Evolutionary conservation across 345 rosid species (phyloP).

Genomic region (Iberis pinnata): DNA sequence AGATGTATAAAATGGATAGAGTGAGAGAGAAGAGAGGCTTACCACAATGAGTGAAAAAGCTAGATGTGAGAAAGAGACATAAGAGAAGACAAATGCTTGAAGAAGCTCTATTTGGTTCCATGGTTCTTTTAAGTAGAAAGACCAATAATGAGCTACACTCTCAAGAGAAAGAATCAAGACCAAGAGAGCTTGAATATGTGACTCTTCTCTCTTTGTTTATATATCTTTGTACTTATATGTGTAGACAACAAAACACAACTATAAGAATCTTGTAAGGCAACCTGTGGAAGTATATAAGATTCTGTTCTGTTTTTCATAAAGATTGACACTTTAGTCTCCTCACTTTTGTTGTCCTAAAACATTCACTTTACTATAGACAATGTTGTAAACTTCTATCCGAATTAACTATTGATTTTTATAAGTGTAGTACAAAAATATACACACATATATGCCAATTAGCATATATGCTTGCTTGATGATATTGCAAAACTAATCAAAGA

Average conservation of each 20-base stretch:
- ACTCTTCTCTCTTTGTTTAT: slow-evolving; percentile 3
- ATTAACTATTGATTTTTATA: not conserved
- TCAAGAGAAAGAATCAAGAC: slow-evolving; percentile 8
- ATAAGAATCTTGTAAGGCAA: slow-evolving; percentile 25
- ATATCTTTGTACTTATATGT: not conserved
- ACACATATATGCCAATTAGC: slow-evolving; percentile 26
- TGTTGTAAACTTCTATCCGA: slow-evolving; percentile 15
- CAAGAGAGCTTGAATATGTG: slow-evolving; percentile 6
- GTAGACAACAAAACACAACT: slow-evolving; percentile 5
- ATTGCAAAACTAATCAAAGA: slow-evolving; percentile 28
- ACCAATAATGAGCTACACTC: slow-evolving; percentile 10
- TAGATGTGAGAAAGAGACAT: slow-evolving; percentile 33
- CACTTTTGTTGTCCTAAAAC: slow-evolving; percentile 30
- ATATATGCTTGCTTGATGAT: slow-evolving; percentile 84
- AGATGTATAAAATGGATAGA: not conserved
- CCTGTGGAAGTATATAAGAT: slow-evolving; percentile 29
- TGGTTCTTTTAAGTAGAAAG: slow-evolving; percentile 13
- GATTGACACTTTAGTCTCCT: slow-evolving; percentile 42
- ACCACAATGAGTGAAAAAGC: slow-evolving; percentile 40
- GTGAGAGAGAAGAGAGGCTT: slow-evolving; percentile 13
- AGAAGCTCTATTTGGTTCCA: slow-evolving; percentile 31
- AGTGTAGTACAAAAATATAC: slow-evolving; percentile 13
- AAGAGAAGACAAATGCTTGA: slow-evolving; percentile 33
- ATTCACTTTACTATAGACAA: slow-evolving; percentile 36
- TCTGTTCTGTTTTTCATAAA: slow-evolving; percentile 31